Base-by-base conservation (phyloP, 306 rosid species). In the Quercus wislizeni region DNA sequence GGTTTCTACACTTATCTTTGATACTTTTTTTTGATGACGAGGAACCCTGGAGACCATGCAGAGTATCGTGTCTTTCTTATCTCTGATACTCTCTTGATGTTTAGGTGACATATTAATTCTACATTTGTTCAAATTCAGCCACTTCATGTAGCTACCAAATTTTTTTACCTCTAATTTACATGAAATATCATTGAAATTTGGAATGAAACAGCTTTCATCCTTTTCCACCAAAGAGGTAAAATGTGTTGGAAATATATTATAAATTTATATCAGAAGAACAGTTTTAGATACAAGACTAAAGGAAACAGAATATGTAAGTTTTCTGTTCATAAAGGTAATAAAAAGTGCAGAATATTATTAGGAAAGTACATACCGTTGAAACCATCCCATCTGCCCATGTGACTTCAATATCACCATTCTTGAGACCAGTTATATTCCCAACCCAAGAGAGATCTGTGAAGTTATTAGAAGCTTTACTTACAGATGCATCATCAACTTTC, bases 311-410 rank as follows among this genome's bases (percentile, higher is more conserved):
- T 18, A 20, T 13, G 35, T n/a, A 67, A 19, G 15, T 9, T 67
- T 33, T 18, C 14, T 14, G 20, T 35, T 67, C 72, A 64, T 17
- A 64, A 62, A 62, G 46, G 31, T 10, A 64, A 28, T 33, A 67
- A 33, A 4, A 35, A 19, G 7, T 21, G 38, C 13, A 33, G 17
- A 19, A 35, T 67, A 64, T 67, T 33, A 80, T 30, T 56, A 81
- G 71, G 69, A 61, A 83, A 85, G 41, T 27, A 69, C 80, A 77
- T 95, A 96, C 98, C 96, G 82, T 90, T 76, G 99, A 96, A 75
- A 96, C 97, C 98, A 96, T 93, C 81, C 96, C 97, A 77, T 96
- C 94, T 51, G 98, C 99, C 99, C 99, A 96, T 72, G 94, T 93
- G 84, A 93, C 99, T 88, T 91, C 96, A 81, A 96, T 96, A 86